Evolutionary conservation across 306 rosid species (phyloP).

Genomic region (Ammopiptanthus mongolicus): DNA sequence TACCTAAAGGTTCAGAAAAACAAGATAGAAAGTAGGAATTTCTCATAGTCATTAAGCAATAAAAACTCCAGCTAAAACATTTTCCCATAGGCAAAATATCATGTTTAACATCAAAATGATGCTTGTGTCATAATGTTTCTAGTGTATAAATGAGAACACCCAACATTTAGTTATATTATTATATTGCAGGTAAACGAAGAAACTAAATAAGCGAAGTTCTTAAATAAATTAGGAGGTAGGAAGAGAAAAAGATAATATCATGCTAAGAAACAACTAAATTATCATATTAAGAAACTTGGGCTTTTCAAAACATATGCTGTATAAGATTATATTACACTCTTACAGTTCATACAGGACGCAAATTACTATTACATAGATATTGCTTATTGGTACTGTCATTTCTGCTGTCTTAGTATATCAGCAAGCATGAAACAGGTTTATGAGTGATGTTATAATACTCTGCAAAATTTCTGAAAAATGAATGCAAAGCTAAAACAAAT

Average conservation of each 20-base stretch:
- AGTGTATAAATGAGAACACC: not conserved
- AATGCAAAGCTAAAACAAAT: not conserved
- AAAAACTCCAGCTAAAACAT: not conserved
- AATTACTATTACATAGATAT: not conserved
- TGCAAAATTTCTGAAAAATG: not conserved
- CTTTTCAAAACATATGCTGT: not conserved
- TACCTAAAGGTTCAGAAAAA: not conserved
- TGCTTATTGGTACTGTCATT: not conserved
- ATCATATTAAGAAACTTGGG: not conserved
- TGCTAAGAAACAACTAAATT: not conserved
- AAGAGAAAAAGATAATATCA: not conserved
- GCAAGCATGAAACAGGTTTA: not conserved
- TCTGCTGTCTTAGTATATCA: not conserved
- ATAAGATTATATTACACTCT: not conserved
- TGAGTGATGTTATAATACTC: not conserved
- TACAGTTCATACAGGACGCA: not conserved
- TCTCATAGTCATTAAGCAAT: not conserved
- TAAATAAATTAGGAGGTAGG: not conserved
- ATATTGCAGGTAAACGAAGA: not conserved
- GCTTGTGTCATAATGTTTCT: not conserved
- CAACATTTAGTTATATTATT: not conserved
- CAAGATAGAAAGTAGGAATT: not conserved
- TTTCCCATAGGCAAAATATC: not conserved
- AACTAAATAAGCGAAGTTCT: not conserved
- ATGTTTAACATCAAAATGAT: constrained; percentile 4